Evolutionary conservation across 768 basidiomycete genomes (phyloP).

Genomic region (Leccinellum rugosiceps): DNA sequence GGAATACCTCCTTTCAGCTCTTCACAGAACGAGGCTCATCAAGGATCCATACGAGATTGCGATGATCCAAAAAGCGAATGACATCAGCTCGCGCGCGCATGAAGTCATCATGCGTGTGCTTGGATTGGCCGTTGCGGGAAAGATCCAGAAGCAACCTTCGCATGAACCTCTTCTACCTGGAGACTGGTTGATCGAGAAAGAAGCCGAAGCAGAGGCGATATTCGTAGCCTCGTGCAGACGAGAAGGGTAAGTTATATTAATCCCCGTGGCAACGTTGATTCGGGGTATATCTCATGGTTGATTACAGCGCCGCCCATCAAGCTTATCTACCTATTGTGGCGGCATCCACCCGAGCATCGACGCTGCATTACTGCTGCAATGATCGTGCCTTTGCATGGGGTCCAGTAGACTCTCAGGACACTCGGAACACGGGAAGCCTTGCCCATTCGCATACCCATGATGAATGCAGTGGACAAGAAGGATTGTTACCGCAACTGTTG

Average conservation of each 20-base stretch:
- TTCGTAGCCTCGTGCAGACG: conserved; percentile 89
- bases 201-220: conserved; percentile 91
- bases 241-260: conserved; percentile 60
- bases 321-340: conserved; percentile 95
- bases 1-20: conserved; percentile 65
- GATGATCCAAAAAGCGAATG: conserved; percentile 74
- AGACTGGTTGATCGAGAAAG: conserved; percentile 89
- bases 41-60: conserved; percentile 76
- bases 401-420: conserved; percentile 56
- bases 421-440: conserved; percentile 49
- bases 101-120: conserved; percentile 90
- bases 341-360: conserved; percentile 80
- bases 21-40: conserved; percentile 77
- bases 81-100: conserved; percentile 86
- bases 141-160: conserved; percentile 43
- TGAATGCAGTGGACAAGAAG: conserved; percentile 8
- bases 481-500: conserved; percentile 65
- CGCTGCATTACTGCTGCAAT: conserved; percentile 94
- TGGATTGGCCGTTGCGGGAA: conserved; percentile 64
- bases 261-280: background rate
- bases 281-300: background rate
- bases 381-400: conserved; percentile 86
- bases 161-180: conserved; percentile 55
- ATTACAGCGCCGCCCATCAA: conserved; percentile 69
- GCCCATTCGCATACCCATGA: conserved; percentile 34